Evolutionary conservation across 2,329 filamentous ascomycete species (phyloP).

Genomic region (Fusarium sp.): DNA sequence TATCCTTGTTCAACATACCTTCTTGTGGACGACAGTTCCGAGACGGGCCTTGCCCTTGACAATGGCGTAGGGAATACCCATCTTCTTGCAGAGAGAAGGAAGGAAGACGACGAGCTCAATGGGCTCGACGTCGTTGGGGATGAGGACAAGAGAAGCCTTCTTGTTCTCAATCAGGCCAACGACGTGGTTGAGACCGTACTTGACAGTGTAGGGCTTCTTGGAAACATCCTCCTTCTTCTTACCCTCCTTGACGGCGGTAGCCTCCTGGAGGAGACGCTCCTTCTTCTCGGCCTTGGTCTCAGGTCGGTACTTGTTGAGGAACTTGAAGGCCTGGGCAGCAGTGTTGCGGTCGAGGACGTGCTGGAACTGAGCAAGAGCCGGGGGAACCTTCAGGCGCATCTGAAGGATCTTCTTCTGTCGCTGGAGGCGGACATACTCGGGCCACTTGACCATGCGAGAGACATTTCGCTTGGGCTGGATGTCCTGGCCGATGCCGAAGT

Average conservation of each 20-base stretch:
- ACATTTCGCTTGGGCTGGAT: constrained; percentile 97
- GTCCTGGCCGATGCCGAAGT: constrained; percentile 99
- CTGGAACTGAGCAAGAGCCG: constrained; percentile 97
- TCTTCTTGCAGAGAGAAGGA: constrained; percentile 99
- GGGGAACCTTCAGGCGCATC: constrained; percentile 98
- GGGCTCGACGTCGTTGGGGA: constrained; percentile 99
- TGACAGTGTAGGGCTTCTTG: constrained; percentile 99
- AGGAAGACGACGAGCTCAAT: constrained; percentile 99
- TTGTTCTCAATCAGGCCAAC: constrained; percentile 98
- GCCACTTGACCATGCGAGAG: constrained; percentile 99
- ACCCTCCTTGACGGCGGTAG: constrained; percentile 95
- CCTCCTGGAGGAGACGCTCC: constrained; percentile 98
- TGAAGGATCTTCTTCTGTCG: constrained; percentile 95
- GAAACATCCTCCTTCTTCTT: constrained; percentile 99
- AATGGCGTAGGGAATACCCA: constrained; percentile 99
- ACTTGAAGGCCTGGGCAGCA: constrained; percentile 97
- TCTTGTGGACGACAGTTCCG: constrained; percentile 99
- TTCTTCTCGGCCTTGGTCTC: constrained; percentile 99
- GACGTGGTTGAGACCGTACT: constrained; percentile 99
- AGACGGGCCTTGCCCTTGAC: constrained; percentile 99
- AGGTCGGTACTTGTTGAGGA: constrained; percentile 99
- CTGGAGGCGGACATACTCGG: constrained; percentile 98
- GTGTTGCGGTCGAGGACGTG: constrained; percentile 97
- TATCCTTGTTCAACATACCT: constrained; percentile 67
- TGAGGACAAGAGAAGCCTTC: constrained; percentile 98